Evolutionary conservation across 2,329 filamentous ascomycete genomes (phyloP).

Genomic region (Cladophialophora carrionii): DNA sequence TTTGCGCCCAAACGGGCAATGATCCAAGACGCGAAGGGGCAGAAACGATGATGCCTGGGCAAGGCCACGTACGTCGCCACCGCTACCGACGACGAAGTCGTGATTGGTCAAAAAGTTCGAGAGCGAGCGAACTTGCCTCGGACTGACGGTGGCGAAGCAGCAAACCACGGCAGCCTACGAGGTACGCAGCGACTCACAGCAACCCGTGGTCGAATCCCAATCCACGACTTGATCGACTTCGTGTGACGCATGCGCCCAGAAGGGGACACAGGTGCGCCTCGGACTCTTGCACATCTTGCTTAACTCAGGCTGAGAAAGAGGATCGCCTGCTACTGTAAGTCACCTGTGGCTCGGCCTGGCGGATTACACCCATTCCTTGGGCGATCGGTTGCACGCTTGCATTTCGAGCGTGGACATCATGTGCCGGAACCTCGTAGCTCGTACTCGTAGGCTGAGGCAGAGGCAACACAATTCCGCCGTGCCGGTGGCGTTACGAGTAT

Average conservation of each 20-base stretch:
- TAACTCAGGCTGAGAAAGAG: constrained; percentile 14
- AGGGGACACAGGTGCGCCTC: constrained; percentile 3
- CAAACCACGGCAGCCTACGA: constrained; percentile 13
- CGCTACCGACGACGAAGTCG: background rate
- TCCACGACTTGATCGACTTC: background rate
- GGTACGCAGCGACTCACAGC: background rate
- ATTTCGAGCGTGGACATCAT: background rate
- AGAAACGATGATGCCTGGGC: constrained; percentile 1
- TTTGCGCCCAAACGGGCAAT: constrained; percentile 9
- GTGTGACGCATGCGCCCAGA: constrained; percentile 9
- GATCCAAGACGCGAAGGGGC: background rate
- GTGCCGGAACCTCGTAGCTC: no score
- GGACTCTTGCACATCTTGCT: constrained; percentile 5
- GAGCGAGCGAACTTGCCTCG: background rate
- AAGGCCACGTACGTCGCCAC: constrained; percentile 9
- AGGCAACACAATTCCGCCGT: background rate
- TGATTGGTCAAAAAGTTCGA: constrained; percentile 6
- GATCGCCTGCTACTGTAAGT: background rate
- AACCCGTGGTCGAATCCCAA: background rate
- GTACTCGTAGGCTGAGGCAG: background rate
- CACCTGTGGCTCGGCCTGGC: background rate
- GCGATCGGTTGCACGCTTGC: background rate
- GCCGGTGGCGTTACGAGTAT: background rate
- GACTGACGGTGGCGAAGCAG: background rate
- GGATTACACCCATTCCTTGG: background rate